Base-by-base conservation (phyloP, 805 yeast species). In the Saccharomycopsis javanensis region DNA sequence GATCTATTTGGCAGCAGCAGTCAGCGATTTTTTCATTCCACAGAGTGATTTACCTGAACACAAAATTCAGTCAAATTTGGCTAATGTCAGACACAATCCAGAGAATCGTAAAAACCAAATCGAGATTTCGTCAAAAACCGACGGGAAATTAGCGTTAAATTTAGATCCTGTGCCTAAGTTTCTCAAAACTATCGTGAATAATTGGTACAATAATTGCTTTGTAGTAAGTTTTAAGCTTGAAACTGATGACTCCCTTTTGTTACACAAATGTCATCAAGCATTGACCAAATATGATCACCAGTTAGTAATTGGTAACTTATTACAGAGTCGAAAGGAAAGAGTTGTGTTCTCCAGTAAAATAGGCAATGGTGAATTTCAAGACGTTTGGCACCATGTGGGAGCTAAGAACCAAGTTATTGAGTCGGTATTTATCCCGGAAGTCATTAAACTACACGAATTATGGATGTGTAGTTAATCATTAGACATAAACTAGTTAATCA, bases 91-190 rank as follows among this genome's bases (percentile, higher is more conserved):
- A 45, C 23, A 25, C 20, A 37, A 28, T 25, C 46, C 34, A 48
- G 23, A 37, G 18, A 31, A 34, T 11, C 37, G 30, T 6, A 54
- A 55, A 15, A 57, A 38, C 20, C 55, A 57, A 35, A 52, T 55
- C 25, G 58, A 55, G 42, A 55, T 55, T 13, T 45, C 56, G 0
- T 52, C 61, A 16, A 25, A 56, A 5, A 35, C 55, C 5, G 74
- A 74, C 6, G 95, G 96, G 3, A 88, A 87, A 66, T 73, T 94
- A 50, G 80, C 85, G 7, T 88, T 94, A 10, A 86, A 90, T 64
- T 73, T 94, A 62, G 97, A 92, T 67, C 98, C 96, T 4, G 99
- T 94, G 3, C 99, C 99, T 18, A 94, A 94, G 67, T 92, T 94
- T 64, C 77, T 94, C 65, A 80, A 88, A 62, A 76, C 96, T 57